These are phyloP conservation scores for Holtermannia corniformis DNA, from an alignment of 768 basidiomycete species.

Conservation along the genomic window DNA sequence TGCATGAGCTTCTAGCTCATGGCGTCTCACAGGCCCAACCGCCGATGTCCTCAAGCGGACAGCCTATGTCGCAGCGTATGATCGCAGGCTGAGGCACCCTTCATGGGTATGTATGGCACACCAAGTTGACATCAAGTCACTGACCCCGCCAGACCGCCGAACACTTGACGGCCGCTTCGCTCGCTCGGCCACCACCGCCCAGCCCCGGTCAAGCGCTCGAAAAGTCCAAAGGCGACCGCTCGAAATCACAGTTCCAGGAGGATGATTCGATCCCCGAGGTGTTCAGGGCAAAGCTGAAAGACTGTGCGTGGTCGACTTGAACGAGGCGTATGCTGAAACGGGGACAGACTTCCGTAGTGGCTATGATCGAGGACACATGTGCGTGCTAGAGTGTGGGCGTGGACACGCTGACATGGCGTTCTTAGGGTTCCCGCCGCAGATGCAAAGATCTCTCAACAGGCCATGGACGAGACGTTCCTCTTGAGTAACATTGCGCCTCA, in stretches of 20 bases:
- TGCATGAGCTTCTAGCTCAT: not conserved
- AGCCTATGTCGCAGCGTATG: conserved; percentile 84
- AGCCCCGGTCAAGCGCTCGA: conserved; percentile 18
- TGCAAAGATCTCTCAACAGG: conserved; percentile 77
- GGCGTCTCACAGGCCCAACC: conserved; percentile 58
- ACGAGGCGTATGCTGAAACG: not conserved
- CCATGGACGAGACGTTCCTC: conserved; percentile 95
- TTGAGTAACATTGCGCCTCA: conserved; percentile 96
- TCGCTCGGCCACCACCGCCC: conserved; percentile 48
- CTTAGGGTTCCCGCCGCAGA: conserved; percentile 91
- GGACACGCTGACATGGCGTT: not conserved
- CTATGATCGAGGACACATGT: conserved; percentile 97
- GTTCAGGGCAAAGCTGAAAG: conserved; percentile 75
- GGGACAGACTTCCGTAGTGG: conserved; percentile 65
- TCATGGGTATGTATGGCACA: conserved; percentile 62
- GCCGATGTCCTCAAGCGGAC: conserved; percentile 66
- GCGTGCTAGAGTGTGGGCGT: conserved; percentile 30
- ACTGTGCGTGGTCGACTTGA: conserved; percentile 47
- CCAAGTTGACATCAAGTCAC: not conserved
- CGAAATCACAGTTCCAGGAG: conserved; percentile 70
- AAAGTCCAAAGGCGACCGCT: conserved; percentile 64
- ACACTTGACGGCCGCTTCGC: conserved; percentile 71
- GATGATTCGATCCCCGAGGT: conserved; percentile 63
- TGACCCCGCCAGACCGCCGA: conserved; percentile 71
- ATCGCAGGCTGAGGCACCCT: conserved; percentile 79